A percentile compares a stretch with the other conserved stretches of the same genome.
These are phyloP conservation scores for Entomortierella beljakovae DNA, from an alignment of 192 early-diverging fungal genomes.

Conservation along the genomic window DNA sequence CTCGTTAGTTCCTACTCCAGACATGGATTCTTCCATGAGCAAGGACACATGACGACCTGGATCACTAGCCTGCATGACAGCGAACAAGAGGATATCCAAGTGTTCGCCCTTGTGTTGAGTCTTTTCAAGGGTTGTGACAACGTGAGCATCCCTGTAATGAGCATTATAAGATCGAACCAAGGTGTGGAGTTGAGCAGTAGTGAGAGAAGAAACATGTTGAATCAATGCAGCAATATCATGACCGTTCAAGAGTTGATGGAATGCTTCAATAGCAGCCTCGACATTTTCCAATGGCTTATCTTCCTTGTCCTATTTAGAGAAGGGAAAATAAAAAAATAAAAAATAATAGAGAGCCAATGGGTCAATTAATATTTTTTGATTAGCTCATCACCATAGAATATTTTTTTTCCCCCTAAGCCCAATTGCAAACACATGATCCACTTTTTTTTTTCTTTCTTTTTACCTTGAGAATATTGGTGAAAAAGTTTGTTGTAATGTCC, in stretches of 20 bases:
- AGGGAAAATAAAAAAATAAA: neutral
- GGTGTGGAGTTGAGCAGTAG: constrained; percentile 17
- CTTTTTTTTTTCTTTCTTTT: neutral
- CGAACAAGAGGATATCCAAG: constrained; percentile 29
- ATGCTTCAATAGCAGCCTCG: constrained; percentile 10
- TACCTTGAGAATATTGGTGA: constrained; percentile 34
- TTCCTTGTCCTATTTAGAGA: constrained; percentile 29
- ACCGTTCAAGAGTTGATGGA: constrained; percentile 13
- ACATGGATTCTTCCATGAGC: constrained; percentile 45
- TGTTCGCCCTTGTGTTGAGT: constrained; percentile 35
- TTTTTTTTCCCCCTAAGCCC: too few relatives aligned
- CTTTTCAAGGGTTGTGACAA: constrained; percentile 33
- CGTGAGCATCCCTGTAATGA: constrained; percentile 15
- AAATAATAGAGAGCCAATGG: neutral
- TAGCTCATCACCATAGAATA: too few relatives aligned
- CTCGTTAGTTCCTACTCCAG: constrained; percentile 44
- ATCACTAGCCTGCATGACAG: constrained; percentile 42
- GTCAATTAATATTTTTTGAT: too few relatives aligned
- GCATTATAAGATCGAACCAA: constrained; percentile 28
- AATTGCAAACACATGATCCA: too few relatives aligned
- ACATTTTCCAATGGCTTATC: constrained; percentile 28
- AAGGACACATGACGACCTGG: constrained; percentile 39
- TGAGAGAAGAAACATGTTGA: constrained; percentile 12
- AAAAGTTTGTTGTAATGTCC: constrained; percentile 25
- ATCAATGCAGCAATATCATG: constrained; percentile 20